Percentiles rank a stretch among this genome's conserved stretches.
These are phyloP conservation scores for Isatis tinctoria DNA, from an alignment of 345 rosid species.

Conservation along the genomic window DNA sequence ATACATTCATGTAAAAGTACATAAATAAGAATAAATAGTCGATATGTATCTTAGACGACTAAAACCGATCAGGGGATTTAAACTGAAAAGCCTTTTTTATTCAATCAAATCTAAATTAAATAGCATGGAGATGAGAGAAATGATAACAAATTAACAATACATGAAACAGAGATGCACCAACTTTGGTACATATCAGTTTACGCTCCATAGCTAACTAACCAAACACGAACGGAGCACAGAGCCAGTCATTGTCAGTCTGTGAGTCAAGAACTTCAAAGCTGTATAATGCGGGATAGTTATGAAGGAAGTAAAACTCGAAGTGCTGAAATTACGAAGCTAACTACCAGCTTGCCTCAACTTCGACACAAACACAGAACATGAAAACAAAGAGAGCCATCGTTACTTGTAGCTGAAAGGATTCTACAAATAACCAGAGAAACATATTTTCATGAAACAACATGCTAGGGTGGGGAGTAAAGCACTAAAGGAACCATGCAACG, in stretches of 20 bases:
- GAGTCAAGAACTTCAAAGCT: background rate
- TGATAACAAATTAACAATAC: background rate
- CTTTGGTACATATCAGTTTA: background rate
- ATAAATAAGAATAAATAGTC: background rate
- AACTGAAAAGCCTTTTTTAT: background rate
- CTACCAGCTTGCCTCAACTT: background rate
- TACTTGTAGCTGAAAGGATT: slow-evolving; percentile 1
- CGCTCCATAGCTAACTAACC: background rate
- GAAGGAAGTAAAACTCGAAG: background rate
- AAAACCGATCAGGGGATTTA: background rate
- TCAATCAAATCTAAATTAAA: background rate
- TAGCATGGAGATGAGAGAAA: background rate
- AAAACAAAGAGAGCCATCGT: background rate
- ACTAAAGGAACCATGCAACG: slow-evolving; percentile 4
- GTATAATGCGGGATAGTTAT: background rate
- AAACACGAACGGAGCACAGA: background rate
- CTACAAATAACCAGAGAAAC: slow-evolving; percentile 1
- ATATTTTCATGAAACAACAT: background rate
- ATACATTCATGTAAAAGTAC: slow-evolving; percentile 5
- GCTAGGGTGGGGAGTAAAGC: slow-evolving; percentile 1
- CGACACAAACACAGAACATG: background rate
- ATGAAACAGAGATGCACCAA: background rate
- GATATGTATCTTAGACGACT: background rate
- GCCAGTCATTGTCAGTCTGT: background rate
- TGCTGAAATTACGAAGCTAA: background rate